Percentiles rank a stretch among this genome's conserved stretches.
phyloP scores from a whole-genome alignment of 441 rosid species.

The Breynia disticha region DNA sequence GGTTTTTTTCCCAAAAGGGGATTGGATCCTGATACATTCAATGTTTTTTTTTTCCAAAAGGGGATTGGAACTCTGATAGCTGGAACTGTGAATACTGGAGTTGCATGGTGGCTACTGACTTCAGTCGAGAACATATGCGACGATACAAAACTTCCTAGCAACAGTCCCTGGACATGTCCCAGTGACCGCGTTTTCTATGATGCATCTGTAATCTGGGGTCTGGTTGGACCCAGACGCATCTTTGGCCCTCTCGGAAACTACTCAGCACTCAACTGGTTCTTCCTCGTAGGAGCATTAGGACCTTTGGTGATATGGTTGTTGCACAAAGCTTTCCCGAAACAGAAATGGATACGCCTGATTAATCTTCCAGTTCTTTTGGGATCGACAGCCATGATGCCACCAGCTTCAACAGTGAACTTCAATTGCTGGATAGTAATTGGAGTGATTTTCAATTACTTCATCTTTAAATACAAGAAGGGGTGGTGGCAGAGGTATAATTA shows the following conservation, averaged over 20 bases:
- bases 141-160: conserved; percentile 41
- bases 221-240: conserved; percentile 67
- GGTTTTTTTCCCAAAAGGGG: neutral
- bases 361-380: conserved; percentile 71
- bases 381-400: conserved; percentile 61
- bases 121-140: conserved; percentile 60
- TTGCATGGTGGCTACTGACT: conserved; percentile 64
- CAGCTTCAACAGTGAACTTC: conserved; percentile 62
- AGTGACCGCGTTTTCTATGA: conserved; percentile 65
- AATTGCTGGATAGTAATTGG: conserved; percentile 58
- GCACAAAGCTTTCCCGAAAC: conserved; percentile 48
- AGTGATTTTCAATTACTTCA: conserved; percentile 42
- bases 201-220: conserved; percentile 83
- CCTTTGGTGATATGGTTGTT: conserved; percentile 50
- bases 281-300: conserved; percentile 62
- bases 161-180: conserved; percentile 88
- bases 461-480: conserved; percentile 41
- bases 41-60: conserved; percentile 15
- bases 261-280: conserved; percentile 73
- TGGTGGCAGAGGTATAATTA: conserved; percentile 88
- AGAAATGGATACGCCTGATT: conserved; percentile 51
- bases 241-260: conserved; percentile 58
- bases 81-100: conserved; percentile 53
- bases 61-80: conserved; percentile 57
- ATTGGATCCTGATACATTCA: conserved; percentile 27